Evolutionary conservation across 2,329 filamentous ascomycete genomes (phyloP).

Genomic region (Knufia fluminis): DNA sequence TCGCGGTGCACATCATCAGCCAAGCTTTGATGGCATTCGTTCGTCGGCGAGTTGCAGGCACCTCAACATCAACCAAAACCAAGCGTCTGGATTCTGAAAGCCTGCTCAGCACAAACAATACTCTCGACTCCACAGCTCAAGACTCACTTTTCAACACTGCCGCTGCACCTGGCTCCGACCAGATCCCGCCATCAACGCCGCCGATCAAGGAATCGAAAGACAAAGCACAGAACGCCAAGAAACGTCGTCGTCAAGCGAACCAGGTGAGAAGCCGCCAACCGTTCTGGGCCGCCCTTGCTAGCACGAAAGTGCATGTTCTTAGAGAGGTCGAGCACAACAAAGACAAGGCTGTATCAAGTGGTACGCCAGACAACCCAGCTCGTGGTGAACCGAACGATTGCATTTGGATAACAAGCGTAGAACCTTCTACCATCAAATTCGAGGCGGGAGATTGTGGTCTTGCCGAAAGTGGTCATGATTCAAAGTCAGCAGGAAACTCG

Average conservation of each 20-base stretch:
- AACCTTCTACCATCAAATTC: conserved; percentile 39
- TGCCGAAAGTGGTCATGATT: conserved; percentile 24
- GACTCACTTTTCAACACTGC: conserved; percentile 34
- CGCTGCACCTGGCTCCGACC: conserved; percentile 34
- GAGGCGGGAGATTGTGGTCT: conserved; percentile 29
- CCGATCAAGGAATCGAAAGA: conserved; percentile 46
- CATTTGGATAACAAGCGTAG: conserved; percentile 40
- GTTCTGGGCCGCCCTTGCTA: conserved; percentile 82
- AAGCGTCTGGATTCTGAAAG: conserved; percentile 39
- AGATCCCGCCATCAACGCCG: conserved; percentile 43
- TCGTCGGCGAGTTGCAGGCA: conserved; percentile 38
- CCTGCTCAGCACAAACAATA: conserved; percentile 32
- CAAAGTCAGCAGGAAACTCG: conserved; percentile 21
- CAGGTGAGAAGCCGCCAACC: conserved; percentile 85
- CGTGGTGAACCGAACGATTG: conserved; percentile 34
- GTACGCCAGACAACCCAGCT: conserved; percentile 15
- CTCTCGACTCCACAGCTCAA: conserved; percentile 33
- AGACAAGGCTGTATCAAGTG: conserved; percentile 22
- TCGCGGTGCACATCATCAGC: conserved; percentile 41
- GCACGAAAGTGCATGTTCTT: conserved; percentile 91
- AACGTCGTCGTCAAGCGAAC: conserved; percentile 81
- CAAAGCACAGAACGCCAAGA: conserved; percentile 59
- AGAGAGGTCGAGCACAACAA: conserved; percentile 79
- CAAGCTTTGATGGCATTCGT: conserved; percentile 41
- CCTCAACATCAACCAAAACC: conserved; percentile 34